Percentiles rank a stretch among this genome's conserved stretches.
Conservation (phyloP, 768 basidiomycete species). For the Xerocomellus chrysenteron region DNA sequence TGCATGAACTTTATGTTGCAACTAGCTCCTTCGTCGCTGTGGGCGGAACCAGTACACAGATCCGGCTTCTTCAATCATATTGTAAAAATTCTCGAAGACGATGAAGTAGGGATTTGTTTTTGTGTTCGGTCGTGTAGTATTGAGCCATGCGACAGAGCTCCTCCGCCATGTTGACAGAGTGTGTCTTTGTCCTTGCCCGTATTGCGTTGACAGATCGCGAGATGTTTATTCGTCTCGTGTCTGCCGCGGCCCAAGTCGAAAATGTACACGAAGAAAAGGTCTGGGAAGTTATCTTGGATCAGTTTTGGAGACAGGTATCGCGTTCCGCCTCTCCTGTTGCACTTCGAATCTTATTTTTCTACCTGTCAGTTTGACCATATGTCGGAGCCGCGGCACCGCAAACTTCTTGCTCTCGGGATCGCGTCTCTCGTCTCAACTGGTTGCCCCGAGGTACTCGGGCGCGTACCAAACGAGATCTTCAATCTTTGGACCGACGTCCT, state of each 20-base stretch:
- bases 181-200: slow-evolving; percentile 72
- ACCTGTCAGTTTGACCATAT: slow-evolving; percentile 79
- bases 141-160: slow-evolving; percentile 26
- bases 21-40: slow-evolving; percentile 56
- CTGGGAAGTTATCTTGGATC: slow-evolving; percentile 68
- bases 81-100: slow-evolving; percentile 58
- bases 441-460: slow-evolving; percentile 66
- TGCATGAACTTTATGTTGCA: slow-evolving; percentile 62
- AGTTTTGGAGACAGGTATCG: slow-evolving; percentile 79
- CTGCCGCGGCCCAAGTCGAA: slow-evolving; percentile 52
- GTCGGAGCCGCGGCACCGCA: slow-evolving; percentile 82
- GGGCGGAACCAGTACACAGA: slow-evolving; percentile 72
- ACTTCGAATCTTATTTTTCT: not conserved
- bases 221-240: slow-evolving; percentile 71
- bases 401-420: slow-evolving; percentile 80
- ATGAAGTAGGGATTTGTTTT: slow-evolving; percentile 50
- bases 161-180: slow-evolving; percentile 54
- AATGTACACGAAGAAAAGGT: slow-evolving; percentile 52
- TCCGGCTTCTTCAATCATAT: slow-evolving; percentile 72
- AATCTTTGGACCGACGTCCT: slow-evolving; percentile 89
- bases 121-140: not conserved
- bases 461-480: slow-evolving; percentile 74
- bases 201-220: slow-evolving; percentile 64
- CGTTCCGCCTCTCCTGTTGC: not conserved
- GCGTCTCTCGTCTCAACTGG: slow-evolving; percentile 76